phyloP scores from a whole-genome alignment of 805 yeast species.

The Jamesozyma spencerorum region DNA sequence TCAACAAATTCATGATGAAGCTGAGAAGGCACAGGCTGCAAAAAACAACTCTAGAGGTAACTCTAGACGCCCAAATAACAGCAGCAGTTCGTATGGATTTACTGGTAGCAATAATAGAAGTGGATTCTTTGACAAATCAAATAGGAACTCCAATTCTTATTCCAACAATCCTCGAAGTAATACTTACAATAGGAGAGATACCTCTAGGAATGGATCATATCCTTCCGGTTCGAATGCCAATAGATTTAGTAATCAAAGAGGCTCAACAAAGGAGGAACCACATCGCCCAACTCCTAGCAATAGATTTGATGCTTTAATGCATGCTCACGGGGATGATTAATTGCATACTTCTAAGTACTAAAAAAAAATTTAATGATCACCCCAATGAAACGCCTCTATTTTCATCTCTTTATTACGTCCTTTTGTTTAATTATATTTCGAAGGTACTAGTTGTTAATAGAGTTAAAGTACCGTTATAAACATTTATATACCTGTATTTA shows the following conservation, averaged over 20 bases:
- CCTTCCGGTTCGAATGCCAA: conserved; percentile 24
- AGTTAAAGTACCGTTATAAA: too few species aligned
- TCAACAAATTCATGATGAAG: conserved; percentile 82
- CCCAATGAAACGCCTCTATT: neutral
- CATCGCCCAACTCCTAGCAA: conserved; percentile 23
- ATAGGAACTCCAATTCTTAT: neutral
- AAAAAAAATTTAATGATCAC: neutral
- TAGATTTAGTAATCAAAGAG: conserved; percentile 20
- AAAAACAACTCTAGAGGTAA: conserved; percentile 31
- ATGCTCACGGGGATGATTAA: conserved; percentile 19
- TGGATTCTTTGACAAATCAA: neutral
- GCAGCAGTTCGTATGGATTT: neutral
- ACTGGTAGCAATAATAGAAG: neutral
- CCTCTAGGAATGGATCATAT: conserved; percentile 20
- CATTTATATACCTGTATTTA: too few species aligned
- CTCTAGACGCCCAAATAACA: conserved; percentile 30
- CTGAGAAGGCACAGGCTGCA: conserved; percentile 54
- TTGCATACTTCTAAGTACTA: neutral
- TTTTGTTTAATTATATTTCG: neutral
- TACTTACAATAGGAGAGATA: conserved; percentile 19
- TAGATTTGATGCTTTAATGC: conserved; percentile 30
- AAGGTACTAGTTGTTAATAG: neutral
- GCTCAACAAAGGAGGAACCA: conserved; percentile 21
- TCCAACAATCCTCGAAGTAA: conserved; percentile 1
- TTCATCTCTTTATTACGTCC: neutral